Evolutionary conservation across 2,329 filamentous ascomycete species (phyloP).

Genomic region (Coniochaeta pulveracea): DNA sequence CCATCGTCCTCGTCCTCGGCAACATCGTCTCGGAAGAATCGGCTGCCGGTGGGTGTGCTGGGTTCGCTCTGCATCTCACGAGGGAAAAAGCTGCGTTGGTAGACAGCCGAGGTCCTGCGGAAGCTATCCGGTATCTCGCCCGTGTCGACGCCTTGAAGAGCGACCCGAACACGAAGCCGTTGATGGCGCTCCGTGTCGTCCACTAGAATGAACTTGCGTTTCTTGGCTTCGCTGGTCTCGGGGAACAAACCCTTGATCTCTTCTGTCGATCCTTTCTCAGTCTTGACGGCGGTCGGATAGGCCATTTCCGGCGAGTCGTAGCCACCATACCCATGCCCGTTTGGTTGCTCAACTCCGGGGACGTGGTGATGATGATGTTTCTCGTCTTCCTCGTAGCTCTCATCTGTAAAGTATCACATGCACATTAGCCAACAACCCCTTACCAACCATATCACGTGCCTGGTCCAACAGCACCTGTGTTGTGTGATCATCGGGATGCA

Average conservation of each 20-base stretch:
- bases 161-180: conserved; percentile 79
- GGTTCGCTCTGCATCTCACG: conserved; percentile 85
- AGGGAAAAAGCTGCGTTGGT: conserved; percentile 82
- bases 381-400: conserved; percentile 36
- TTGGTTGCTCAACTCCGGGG: conserved; percentile 38
- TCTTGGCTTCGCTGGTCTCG: conserved; percentile 78
- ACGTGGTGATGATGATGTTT: conserved; percentile 56
- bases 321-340: conserved; percentile 58
- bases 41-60: conserved; percentile 60
- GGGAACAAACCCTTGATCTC: conserved; percentile 68
- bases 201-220: conserved; percentile 92
- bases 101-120: conserved; percentile 81
- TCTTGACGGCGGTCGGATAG: conserved; percentile 23
- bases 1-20: conserved; percentile 45
- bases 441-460: too few species aligned
- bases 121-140: conserved; percentile 95
- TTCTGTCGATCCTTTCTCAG: too few species aligned
- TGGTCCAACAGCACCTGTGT: too few species aligned
- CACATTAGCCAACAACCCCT: too few species aligned
- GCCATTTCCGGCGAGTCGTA: conserved; percentile 39
- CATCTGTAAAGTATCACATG: conserved; percentile 6
- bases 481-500: too few species aligned
- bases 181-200: conserved; percentile 57
- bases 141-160: conserved; percentile 86
- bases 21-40: conserved; percentile 60